Percentiles rank a stretch among this genome's conserved stretches.
Conservation (phyloP, 2,329 filamentous ascomycete species). For the Epichloe elymi region DNA sequence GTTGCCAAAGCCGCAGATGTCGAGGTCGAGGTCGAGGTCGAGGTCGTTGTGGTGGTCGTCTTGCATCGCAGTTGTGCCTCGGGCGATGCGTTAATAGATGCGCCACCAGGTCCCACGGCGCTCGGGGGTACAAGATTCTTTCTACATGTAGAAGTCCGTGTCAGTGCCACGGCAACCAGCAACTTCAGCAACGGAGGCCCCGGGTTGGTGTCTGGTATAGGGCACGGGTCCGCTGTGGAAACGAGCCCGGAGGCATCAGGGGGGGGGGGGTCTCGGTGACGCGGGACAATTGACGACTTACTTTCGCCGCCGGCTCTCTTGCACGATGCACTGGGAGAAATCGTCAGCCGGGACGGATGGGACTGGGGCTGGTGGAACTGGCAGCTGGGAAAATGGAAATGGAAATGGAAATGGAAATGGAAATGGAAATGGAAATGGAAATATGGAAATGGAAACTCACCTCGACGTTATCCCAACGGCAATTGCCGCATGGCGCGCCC, state of each 20-base stretch:
- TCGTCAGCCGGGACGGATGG: neutral
- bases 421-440: neutral
- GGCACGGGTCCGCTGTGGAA: neutral
- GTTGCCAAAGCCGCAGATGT: neutral
- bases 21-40: neutral
- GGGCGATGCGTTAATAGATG: slow-evolving; percentile 18
- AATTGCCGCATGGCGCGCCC: slow-evolving; percentile 77
- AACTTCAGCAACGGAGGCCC: neutral
- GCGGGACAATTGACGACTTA: slow-evolving; percentile 32
- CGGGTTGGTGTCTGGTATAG: neutral
- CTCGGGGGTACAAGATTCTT: slow-evolving; percentile 30
- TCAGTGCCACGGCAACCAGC: slow-evolving; percentile 10
- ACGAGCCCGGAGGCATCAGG: neutral
- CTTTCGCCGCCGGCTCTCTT: slow-evolving; percentile 77
- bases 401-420: neutral
- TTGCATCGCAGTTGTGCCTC: slow-evolving; percentile 22
- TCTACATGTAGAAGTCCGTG: slow-evolving; percentile 20
- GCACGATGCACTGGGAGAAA: slow-evolving; percentile 45
- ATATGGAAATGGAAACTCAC: slow-evolving; percentile 19
- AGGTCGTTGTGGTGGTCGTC: neutral
- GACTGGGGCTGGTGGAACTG: too few species aligned
- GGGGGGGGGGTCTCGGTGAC: neutral
- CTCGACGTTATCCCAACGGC: slow-evolving; percentile 65
- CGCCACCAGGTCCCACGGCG: slow-evolving; percentile 19
- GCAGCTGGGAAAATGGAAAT: neutral